phyloP scores from a whole-genome alignment of 768 basidiomycete genomes.

The Tylopilus felleus region DNA sequence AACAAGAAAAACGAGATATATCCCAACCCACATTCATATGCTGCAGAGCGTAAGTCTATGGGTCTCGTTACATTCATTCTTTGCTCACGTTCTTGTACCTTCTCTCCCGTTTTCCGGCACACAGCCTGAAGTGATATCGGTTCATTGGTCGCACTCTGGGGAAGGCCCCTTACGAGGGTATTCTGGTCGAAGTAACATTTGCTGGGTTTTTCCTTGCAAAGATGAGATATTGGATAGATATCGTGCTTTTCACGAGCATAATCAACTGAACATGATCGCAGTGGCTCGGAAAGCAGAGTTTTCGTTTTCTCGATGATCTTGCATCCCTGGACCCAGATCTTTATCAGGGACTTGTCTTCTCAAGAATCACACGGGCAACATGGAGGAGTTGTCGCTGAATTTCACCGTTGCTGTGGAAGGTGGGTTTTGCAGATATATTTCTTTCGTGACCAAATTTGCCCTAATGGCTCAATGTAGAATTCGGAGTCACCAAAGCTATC shows the following conservation, averaged over 20 bases:
- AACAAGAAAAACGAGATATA: slow-evolving; percentile 93
- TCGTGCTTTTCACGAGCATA: neutral
- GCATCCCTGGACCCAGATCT: slow-evolving; percentile 88
- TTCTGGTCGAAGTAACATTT: slow-evolving; percentile 91
- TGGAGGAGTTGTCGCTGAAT: slow-evolving; percentile 85
- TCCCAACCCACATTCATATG: slow-evolving; percentile 90
- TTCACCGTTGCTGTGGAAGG: slow-evolving; percentile 88
- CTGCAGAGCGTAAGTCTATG: slow-evolving; percentile 67
- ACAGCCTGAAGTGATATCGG: slow-evolving; percentile 87
- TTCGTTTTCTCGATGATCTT: slow-evolving; percentile 91
- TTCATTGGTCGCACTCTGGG: slow-evolving; percentile 93
- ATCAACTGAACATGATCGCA: slow-evolving; percentile 25
- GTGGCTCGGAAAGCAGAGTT: slow-evolving; percentile 93
- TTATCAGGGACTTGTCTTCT: slow-evolving; percentile 90
- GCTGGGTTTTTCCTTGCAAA: slow-evolving; percentile 94
- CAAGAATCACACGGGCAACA: slow-evolving; percentile 84
- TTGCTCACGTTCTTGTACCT: neutral
- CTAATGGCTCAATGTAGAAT: slow-evolving; percentile 47
- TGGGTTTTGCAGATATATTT: slow-evolving; percentile 30
- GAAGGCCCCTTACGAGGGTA: slow-evolving; percentile 95
- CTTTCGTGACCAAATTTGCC: neutral
- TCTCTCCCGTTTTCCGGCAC: slow-evolving; percentile 41
- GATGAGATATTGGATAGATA: slow-evolving; percentile 36
- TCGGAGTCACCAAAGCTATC: slow-evolving; percentile 70
- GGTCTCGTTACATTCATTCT: neutral